Evolutionary conservation across 1,139 yeast genomes (phyloP).

Genomic region (Sugiyamaella neomexicana): DNA sequence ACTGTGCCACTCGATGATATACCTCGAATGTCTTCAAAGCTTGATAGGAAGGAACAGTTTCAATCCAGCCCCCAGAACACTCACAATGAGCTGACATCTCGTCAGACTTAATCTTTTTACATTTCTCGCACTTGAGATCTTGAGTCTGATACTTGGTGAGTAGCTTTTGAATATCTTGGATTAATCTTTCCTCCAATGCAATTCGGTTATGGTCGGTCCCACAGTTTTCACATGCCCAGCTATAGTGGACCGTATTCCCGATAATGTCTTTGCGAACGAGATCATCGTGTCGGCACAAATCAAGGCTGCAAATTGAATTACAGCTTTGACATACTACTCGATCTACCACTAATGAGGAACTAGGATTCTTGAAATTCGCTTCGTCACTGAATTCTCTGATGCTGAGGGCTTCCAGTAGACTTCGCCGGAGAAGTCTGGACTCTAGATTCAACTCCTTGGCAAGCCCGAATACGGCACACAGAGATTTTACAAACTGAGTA

Average conservation of each 20-base stretch:
- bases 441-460: constrained; percentile 68
- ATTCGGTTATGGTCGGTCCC: constrained; percentile 62
- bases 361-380: constrained; percentile 75
- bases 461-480: constrained; percentile 71
- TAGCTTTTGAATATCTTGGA: constrained; percentile 59
- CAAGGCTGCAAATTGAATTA: constrained; percentile 70
- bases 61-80: constrained; percentile 87
- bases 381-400: constrained; percentile 81
- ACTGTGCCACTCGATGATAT: constrained; percentile 59
- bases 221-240: constrained; percentile 76
- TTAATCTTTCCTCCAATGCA: constrained; percentile 73
- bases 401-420: constrained; percentile 68
- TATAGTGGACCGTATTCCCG: constrained; percentile 23
- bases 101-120: constrained; percentile 64
- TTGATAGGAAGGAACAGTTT: constrained; percentile 51
- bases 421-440: constrained; percentile 71
- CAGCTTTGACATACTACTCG: constrained; percentile 81
- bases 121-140: constrained; percentile 78
- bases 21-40: constrained; percentile 50
- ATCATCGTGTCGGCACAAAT: constrained; percentile 67
- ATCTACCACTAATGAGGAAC: constrained; percentile 64
- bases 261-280: constrained; percentile 26
- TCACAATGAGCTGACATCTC: constrained; percentile 74
- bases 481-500: constrained; percentile 70
- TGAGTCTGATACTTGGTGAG: constrained; percentile 69